Evolutionary conservation across 208 protist genomes (phyloP), one percentile per base, ranked within the genome.

Genomic region (Acanthamoeba castellanii): DNA sequence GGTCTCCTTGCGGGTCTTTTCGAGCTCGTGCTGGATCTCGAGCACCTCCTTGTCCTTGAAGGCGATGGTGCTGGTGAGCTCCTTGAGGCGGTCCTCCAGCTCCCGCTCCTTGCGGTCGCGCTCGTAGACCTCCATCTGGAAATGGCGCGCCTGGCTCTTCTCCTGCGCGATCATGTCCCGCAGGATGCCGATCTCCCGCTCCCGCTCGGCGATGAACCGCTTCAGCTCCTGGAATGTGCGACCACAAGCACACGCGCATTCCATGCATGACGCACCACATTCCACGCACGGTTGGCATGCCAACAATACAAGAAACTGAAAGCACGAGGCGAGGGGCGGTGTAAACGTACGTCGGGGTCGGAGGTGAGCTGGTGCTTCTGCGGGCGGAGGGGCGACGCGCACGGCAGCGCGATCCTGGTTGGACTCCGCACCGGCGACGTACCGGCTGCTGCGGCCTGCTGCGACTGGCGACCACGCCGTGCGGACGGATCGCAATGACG

Each of bases 1-100:
- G 61, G 61, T 30, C 25, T 70, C 61, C 61, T 70, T 70, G 61
- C 61, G 61, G 5, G 16, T 70, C 61, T 70, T 70, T 6, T 70
- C 61, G 61, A 70, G 61, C 61, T 70, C 61, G 25, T 70, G 61
- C 61, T 70, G 61, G 16, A 70, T 70, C 61, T 70, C 61, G 25
- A 32, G 61, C 11, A 70, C 61, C n/a, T 70, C 61, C 61, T 70
- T 70, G 61, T 70, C 61, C 61, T 70, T 70, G 61, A 70, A 70
- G 61, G 61, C 61, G 61, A 70, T 70, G 11, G 61, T 30, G 61
- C 11, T 70, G 61, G 61, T 70, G 61, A 70, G 61, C 61, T 70
- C 61, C 61, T n/a, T 22, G n/a, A 70, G 25, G 5, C 61, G 61
- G 3, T 22, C 61, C 61, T 70, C 61, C 61, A 70, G n/a, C 16